Evolutionary conservation across 257 asterid species (phyloP), one percentile per base, ranked within the genome.

Genomic region (Vinca minor): DNA sequence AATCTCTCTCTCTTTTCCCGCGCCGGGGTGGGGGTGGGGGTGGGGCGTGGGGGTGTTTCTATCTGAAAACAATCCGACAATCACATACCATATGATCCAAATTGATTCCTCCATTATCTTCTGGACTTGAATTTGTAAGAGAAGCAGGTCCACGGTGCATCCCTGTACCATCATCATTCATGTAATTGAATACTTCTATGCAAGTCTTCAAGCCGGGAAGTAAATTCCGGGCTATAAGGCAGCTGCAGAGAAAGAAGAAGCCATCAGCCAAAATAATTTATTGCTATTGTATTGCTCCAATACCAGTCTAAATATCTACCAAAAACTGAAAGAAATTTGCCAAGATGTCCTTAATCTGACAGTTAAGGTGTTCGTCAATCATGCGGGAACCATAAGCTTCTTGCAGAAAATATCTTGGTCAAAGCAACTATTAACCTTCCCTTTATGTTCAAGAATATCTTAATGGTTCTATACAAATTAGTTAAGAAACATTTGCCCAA

Each of bases 171-270:
- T 73, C 84, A 68, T 79, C 88, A 53, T 68, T 82, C 95, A 88
- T 87, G 77, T 85, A 92, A 45, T 61, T 72, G 48, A 81, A 92
- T 65, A 92, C 95, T 77, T 92, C 95, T 64, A 78, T 66, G 79
- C 98, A 92, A 56, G 98, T 86, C 81, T 84, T 88, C 77, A 88
- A 76, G 67, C 95, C 98, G 59, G 96, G 76, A 61, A 92, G 96
- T 72, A 92, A 67, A 78, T 89, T 92, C 81, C 93, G 80, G 53
- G 98, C 96, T 71, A 92, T 88, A 48, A 78, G 88, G 85, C 98
- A 88, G 77, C 98, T 92, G 85, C 69, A 65, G 39, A 5, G 36
- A 12, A 54, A 17, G 38, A 54, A 20, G 60, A 53, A 54, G 2
- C 60, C 60, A 54, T 53, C 21, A 28, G 3, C 14, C 11, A 5